These are phyloP conservation scores for Sporothrix phasma DNA, from an alignment of 2,329 filamentous ascomycete genomes.

Conservation along the genomic window DNA sequence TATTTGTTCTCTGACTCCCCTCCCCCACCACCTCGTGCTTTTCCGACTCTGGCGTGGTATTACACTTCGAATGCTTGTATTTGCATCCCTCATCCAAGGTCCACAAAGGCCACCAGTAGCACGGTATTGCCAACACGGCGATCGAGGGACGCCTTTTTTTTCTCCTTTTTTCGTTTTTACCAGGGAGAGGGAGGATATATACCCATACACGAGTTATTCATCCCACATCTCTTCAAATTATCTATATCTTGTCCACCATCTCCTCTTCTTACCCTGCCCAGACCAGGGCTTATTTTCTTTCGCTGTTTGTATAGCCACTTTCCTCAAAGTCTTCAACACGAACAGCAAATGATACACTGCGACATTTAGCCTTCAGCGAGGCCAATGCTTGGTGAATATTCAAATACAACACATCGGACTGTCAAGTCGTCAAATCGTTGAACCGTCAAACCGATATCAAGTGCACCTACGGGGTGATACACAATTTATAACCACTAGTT, in stretches of 20 bases:
- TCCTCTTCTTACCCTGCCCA: background rate
- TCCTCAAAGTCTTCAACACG: no score
- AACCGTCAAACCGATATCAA: no score
- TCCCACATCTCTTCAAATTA: background rate
- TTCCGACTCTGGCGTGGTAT: background rate
- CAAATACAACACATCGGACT: no score
- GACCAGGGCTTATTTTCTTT: background rate
- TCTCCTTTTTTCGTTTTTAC: no score
- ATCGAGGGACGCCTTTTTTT: background rate
- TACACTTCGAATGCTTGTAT: background rate
- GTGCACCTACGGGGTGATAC: no score
- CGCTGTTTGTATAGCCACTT: no score
- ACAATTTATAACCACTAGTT: no score
- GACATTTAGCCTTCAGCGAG: no score
- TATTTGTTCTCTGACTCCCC: background rate
- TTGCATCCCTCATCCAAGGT: background rate
- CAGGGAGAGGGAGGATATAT: conserved; percentile 6
- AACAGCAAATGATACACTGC: no score
- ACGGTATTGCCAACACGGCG: background rate
- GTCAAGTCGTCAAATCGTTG: no score
- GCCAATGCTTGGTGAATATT: no score
- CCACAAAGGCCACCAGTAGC: background rate
- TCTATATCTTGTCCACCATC: background rate
- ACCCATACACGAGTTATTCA: background rate
- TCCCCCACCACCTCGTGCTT: no score